Percentiles rank a stretch among this genome's conserved stretches.
phyloP scores from a whole-genome alignment of 306 rosid genomes.

The Biancaea sappan region DNA sequence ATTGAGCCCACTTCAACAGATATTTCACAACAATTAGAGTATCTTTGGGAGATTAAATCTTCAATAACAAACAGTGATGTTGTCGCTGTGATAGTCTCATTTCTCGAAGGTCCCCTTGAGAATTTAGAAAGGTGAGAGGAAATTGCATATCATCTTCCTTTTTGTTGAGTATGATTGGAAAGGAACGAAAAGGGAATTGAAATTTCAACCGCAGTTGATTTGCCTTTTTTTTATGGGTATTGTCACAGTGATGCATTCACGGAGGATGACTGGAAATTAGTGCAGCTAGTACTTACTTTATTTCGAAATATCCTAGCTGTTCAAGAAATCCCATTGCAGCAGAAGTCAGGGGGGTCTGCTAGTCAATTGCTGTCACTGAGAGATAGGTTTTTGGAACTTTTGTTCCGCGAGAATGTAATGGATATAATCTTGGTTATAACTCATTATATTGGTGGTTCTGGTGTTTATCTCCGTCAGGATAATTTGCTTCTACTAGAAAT shows the following conservation, averaged over 20 bases:
- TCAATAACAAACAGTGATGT: conserved; percentile 68
- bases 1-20: conserved; percentile 75
- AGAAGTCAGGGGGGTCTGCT: conserved; percentile 71
- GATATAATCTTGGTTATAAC: conserved; percentile 77
- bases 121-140: conserved; percentile 74
- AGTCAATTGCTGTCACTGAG: conserved; percentile 67
- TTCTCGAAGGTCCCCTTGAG: conserved; percentile 82
- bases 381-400: conserved; percentile 77
- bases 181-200: neutral
- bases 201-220: neutral
- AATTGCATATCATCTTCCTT: conserved; percentile 5
- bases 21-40: conserved; percentile 76
- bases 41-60: conserved; percentile 81
- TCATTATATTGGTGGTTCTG: conserved; percentile 67
- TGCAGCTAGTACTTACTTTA: conserved; percentile 83
- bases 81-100: conserved; percentile 60
- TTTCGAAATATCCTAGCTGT: conserved; percentile 82
- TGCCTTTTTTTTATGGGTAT: conserved; percentile 2
- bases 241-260: conserved; percentile 66
- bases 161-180: neutral
- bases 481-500: conserved; percentile 89
- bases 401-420: conserved; percentile 87
- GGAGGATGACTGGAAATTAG: conserved; percentile 97
- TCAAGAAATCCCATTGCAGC: conserved; percentile 83
- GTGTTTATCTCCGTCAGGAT: conserved; percentile 75